Conservation (phyloP, 2,329 filamentous ascomycete species). For the Pyricularia sp. region DNA sequence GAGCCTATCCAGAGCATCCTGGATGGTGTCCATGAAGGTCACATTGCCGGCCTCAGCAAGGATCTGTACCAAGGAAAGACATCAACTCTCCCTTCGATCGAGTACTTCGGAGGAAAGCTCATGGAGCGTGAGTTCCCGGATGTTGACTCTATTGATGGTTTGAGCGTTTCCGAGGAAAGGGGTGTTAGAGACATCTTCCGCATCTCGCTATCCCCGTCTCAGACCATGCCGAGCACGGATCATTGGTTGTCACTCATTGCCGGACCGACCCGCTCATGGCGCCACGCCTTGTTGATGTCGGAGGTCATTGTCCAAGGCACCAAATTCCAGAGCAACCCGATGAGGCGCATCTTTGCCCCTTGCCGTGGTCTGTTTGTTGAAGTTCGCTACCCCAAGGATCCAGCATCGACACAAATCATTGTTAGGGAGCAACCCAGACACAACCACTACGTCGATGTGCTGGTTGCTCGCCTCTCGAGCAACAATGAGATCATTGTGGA, state of each 20-base stretch:
- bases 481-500: slow-evolving; percentile 78
- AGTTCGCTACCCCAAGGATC: slow-evolving; percentile 71
- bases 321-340: slow-evolving; percentile 94
- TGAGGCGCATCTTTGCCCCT: slow-evolving; percentile 84
- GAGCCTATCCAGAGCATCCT: slow-evolving; percentile 94
- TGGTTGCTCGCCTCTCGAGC: slow-evolving; percentile 69
- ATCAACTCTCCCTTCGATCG: slow-evolving; percentile 68
- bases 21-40: slow-evolving; percentile 78
- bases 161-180: slow-evolving; percentile 72
- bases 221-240: slow-evolving; percentile 67
- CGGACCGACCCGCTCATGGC: slow-evolving; percentile 80
- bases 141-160: slow-evolving; percentile 54
- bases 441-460: slow-evolving; percentile 79
- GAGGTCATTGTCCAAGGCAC: slow-evolving; percentile 93
- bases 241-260: slow-evolving; percentile 85
- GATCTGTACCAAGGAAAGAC: slow-evolving; percentile 74
- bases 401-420: slow-evolving; percentile 72
- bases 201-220: slow-evolving; percentile 64
- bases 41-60: slow-evolving; percentile 69
- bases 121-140: slow-evolving; percentile 63
- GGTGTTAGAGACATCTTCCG: slow-evolving; percentile 71
- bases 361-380: slow-evolving; percentile 82
- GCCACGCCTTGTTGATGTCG: slow-evolving; percentile 86
- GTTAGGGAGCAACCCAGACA: slow-evolving; percentile 82
- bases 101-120: slow-evolving; percentile 92